Conservation (phyloP, 2,329 filamentous ascomycete species). For the Biscogniauxia mediterranea region DNA sequence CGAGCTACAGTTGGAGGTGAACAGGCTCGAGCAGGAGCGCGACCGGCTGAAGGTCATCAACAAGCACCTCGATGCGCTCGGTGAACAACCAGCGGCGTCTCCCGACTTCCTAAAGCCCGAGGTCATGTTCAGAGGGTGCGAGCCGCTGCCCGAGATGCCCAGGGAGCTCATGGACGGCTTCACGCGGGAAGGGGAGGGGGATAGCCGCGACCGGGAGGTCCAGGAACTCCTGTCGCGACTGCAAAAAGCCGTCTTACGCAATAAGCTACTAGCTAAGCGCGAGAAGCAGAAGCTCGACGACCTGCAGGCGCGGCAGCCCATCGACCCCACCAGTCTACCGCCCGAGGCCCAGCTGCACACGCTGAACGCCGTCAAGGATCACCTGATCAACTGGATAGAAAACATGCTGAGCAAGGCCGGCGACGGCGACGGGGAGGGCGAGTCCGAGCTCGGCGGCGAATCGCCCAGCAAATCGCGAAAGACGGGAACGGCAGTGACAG, state of each 20-base stretch:
- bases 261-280: constrained; percentile 54
- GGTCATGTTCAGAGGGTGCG: constrained; percentile 45
- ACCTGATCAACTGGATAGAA: constrained; percentile 66
- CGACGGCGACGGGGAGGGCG: constrained; percentile 31
- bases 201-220: constrained; percentile 39
- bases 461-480: constrained; percentile 19
- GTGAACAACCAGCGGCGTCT: constrained; percentile 50
- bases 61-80: constrained; percentile 49
- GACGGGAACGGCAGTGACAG: constrained; percentile 3
- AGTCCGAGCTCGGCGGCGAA: constrained; percentile 20
- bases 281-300: constrained; percentile 56
- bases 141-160: constrained; percentile 50
- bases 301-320: constrained; percentile 39
- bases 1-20: constrained; percentile 50
- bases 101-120: constrained; percentile 49
- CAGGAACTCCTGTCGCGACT: constrained; percentile 49
- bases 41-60: constrained; percentile 50
- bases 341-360: constrained; percentile 48
- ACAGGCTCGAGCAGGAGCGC: constrained; percentile 52
- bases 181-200: constrained; percentile 38
- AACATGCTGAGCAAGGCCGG: constrained; percentile 56
- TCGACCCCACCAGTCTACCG: constrained; percentile 35
- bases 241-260: constrained; percentile 57
- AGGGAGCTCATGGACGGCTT: constrained; percentile 51
- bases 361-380: constrained; percentile 54